Base-by-base conservation (phyloP, 2,329 filamentous ascomycete genomes). In the Claviceps maximensis region DNA sequence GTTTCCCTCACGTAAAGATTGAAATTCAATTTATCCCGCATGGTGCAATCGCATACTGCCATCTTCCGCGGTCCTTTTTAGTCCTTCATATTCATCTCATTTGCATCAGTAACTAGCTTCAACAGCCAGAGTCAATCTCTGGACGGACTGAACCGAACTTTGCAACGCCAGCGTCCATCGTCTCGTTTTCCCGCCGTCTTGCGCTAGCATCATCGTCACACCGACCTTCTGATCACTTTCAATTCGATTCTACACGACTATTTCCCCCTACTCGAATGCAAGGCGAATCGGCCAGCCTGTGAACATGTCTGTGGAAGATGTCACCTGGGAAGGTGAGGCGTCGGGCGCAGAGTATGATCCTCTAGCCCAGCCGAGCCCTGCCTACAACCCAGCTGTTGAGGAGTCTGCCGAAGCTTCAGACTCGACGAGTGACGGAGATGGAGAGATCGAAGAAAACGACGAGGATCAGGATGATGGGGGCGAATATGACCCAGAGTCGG, bases 401-500 rank as follows among this genome's bases (percentile, higher is more conserved):
- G 71, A 74, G 64, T 66, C 68, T 71, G 71, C 69, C 60, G 67
- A 69, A 66, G 66, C 69, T 61, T 70, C 69, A 59, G 67, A 70
- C 71, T 71, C 68, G 64, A 65, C 70, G 66, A 74, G 73, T 74
- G 75, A 79, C 63, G 61, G 65, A 59, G 69, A 67, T 63, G 67
- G 70, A 62, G 70, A 72, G 66, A 72, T 69, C 58, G 67, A 66
- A 61, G 77, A 78, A 58, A 77, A 78, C 64, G 67, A 71, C 62
- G 71, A 74, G 66, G 74, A 71, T 58, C 70, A 66, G 61, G 77
- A 78, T 59, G 78, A 79, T 64, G 74, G 71, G 55, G 75, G 69
- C 58, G 78, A 80, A 60, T 80, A 80, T 70, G 77, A 80, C 58
- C 77, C 77, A 54, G 77, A 78, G 62, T 78, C 77, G 53, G 70